A percentile compares a stretch with the other conserved stretches of the same genome.
These are phyloP conservation scores for Hibiscus mutabilis DNA, from an alignment of 345 rosid genomes.

Conservation along the genomic window DNA sequence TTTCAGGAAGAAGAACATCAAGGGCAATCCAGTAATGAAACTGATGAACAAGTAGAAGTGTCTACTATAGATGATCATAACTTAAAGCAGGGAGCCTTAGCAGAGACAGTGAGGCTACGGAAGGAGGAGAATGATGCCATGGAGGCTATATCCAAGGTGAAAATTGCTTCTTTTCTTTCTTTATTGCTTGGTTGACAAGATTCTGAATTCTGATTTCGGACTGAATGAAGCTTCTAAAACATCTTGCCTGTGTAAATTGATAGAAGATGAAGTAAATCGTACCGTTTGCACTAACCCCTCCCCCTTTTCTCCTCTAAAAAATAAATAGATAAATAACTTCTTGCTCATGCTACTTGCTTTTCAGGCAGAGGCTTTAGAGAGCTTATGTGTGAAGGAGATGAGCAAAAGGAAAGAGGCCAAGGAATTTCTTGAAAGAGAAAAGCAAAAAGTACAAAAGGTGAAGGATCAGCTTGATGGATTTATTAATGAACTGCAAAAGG, in stretches of 20 bases:
- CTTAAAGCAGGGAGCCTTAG: slow-evolving; percentile 33
- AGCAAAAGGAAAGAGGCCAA: slow-evolving; percentile 56
- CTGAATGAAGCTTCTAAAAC: background rate
- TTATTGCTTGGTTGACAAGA: background rate
- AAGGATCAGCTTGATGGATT: slow-evolving; percentile 37
- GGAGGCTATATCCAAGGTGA: slow-evolving; percentile 73
- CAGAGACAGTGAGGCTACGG: slow-evolving; percentile 41
- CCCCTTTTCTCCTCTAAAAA: background rate
- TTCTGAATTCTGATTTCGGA: background rate
- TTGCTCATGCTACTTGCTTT: slow-evolving; percentile 13
- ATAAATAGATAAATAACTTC: background rate
- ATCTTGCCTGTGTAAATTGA: background rate
- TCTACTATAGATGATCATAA: slow-evolving; percentile 30
- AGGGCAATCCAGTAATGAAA: slow-evolving; percentile 27
- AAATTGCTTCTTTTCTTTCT: slow-evolving; percentile 6
- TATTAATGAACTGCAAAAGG: slow-evolving; percentile 41
- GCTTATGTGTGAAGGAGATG: slow-evolving; percentile 49
- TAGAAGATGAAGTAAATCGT: background rate
- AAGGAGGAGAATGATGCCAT: slow-evolving; percentile 58
- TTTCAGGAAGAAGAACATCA: slow-evolving; percentile 44
- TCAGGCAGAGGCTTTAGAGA: slow-evolving; percentile 66
- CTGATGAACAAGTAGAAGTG: slow-evolving; percentile 35
- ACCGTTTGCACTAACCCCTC: background rate
- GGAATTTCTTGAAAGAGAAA: slow-evolving; percentile 44
- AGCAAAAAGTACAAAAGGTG: slow-evolving; percentile 37